phyloP scores from a whole-genome alignment of 2,329 filamentous ascomycete species.

The Scedosporium apiospermum region DNA sequence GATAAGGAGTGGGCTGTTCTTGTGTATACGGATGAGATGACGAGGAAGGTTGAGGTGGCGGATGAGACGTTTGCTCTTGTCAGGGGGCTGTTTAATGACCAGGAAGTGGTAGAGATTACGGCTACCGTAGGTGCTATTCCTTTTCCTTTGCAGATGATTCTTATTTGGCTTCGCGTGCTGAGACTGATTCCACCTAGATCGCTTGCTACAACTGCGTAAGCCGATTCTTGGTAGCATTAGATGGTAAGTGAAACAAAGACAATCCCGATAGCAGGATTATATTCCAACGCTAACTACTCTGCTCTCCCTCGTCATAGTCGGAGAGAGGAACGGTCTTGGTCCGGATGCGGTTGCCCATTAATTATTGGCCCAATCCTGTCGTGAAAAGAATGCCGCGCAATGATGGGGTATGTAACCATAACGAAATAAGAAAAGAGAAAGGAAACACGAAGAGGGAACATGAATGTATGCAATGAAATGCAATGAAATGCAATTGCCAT shows the following conservation, averaged over 20 bases:
- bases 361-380: conserved; percentile 7
- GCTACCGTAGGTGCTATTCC: conserved; percentile 46
- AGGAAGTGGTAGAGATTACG: conserved; percentile 73
- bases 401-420: not conserved
- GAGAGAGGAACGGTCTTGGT: conserved; percentile 45
- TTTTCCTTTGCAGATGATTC: not conserved
- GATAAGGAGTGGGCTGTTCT: conserved; percentile 59
- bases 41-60: conserved; percentile 57
- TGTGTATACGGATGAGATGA: conserved; percentile 77
- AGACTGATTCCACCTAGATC: conserved; percentile 24
- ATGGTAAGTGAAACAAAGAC: conserved; percentile 43
- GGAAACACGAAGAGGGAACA: not conserved
- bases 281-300: not conserved
- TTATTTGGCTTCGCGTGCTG: conserved; percentile 8
- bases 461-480: not conserved
- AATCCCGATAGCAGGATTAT: not conserved
- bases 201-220: conserved; percentile 81
- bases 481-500: not conserved
- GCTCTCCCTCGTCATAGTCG: conserved; percentile 28
- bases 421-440: not conserved
- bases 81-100: conserved; percentile 52
- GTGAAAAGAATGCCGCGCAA: not conserved
- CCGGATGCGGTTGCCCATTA: conserved; percentile 32
- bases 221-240: conserved; percentile 71
- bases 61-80: conserved; percentile 59